Conservation (phyloP, 306 rosid genomes). For the Dalbergia cultrata region DNA sequence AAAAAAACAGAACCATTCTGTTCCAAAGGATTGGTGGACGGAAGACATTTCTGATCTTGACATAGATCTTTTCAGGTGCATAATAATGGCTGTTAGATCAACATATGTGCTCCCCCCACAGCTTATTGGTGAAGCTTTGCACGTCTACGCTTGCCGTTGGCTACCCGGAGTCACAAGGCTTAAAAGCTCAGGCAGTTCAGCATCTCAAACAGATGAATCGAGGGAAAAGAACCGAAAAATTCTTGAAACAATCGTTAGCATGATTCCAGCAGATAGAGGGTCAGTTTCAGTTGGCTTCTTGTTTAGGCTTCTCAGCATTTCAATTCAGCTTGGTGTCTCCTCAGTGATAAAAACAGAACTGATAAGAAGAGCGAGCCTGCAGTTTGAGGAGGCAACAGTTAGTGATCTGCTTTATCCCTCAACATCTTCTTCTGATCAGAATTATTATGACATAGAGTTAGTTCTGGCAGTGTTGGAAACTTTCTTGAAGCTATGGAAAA, state of each 20-base stretch:
- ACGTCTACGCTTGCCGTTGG: conserved; percentile 89
- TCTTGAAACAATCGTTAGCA: conserved; percentile 75
- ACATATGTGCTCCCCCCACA: conserved; percentile 81
- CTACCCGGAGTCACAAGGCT: conserved; percentile 71
- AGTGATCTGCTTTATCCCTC: conserved; percentile 81
- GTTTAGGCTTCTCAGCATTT: conserved; percentile 75
- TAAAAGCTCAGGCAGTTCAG: conserved; percentile 56
- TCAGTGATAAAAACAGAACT: conserved; percentile 75
- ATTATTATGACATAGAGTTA: conserved; percentile 79
- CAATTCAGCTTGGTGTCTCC: conserved; percentile 70
- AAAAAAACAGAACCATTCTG: conserved; percentile 76
- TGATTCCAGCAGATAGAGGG: conserved; percentile 90
- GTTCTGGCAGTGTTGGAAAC: conserved; percentile 83
- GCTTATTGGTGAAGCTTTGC: conserved; percentile 95
- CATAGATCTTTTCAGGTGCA: conserved; percentile 84
- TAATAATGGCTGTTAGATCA: conserved; percentile 77
- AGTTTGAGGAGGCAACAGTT: conserved; percentile 91
- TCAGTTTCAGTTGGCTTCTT: conserved; percentile 86
- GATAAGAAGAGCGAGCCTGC: conserved; percentile 74
- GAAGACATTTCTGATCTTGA: conserved; percentile 94
- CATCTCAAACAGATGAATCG: conserved; percentile 62
- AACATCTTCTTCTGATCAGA: conserved; percentile 60
- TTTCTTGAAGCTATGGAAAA: conserved; percentile 75
- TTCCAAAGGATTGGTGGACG: conserved; percentile 99
- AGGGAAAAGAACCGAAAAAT: conserved; percentile 63